Evolutionary conservation across 2,329 filamentous ascomycete genomes (phyloP), one percentile per base, ranked within the genome.

Genomic region (Botrytis tulipae): DNA sequence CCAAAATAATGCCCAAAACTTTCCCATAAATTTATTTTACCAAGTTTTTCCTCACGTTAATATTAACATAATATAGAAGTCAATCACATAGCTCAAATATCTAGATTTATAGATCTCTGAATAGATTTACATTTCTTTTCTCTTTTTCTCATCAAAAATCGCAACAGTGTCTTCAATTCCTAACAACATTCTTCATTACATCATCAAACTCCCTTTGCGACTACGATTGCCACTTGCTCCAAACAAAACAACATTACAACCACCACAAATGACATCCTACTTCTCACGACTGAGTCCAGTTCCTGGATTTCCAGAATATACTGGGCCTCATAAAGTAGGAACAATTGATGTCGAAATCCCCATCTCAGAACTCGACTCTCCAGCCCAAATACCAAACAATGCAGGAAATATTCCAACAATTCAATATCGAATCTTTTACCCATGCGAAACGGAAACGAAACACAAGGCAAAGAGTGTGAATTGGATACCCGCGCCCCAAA

Each of bases 341-440:
- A 93, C 91, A 3, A 85, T 93, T 77, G 93, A 97, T 79, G 86
- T 95, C 76, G 94, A 97, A 83, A 88, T 97, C 25, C 92, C 93
- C 61, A 85, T 92, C 16, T 85, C 86, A 42, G 86, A 89, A 66
- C 83, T 91, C 9, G 81, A 86, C 2, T 84, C 87, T 1, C 88
- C 90, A 0, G 85, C 87, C 35, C 83, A 86, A 5, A 82, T 84
- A 12, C 88, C 89, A 9, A 40, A 32, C 16, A 48, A 60, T 62
- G 84, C 86, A 12, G 86, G 89, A 8, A 82, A 83, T 72, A 89
- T 95, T 63, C 85, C 89, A 32, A 97, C 94, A 0, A 86, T 97
- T 40, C 91, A 92, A 73, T 96, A 93, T 81, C 89, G 94, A 75
- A 86, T 97, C 73, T 97, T 93, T 83, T 97, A 97, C 80, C 94